Conservation (phyloP, 345 rosid genomes). For the Passiflora organensis region DNA sequence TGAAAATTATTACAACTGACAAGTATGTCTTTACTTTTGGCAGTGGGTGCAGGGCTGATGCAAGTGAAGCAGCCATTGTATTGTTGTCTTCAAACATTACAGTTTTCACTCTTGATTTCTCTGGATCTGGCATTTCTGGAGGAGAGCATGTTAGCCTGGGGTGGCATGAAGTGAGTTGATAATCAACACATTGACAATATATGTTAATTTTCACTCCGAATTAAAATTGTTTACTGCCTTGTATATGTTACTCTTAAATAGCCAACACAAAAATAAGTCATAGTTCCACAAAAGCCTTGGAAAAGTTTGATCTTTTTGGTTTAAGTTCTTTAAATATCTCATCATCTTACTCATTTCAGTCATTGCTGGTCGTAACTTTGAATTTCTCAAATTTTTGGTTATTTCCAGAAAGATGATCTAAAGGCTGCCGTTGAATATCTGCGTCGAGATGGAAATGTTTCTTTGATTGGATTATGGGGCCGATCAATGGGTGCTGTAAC, state of each 20-base stretch:
- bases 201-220: too few species aligned
- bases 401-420: constrained; percentile 80
- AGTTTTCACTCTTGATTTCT: constrained; percentile 87
- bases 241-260: not conserved
- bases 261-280: too few species aligned
- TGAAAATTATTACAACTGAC: not conserved
- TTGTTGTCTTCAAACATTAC: constrained; percentile 83
- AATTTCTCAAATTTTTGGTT: constrained; percentile 13
- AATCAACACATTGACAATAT: too few species aligned
- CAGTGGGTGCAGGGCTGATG: constrained; percentile 97
- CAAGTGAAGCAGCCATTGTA: constrained; percentile 86
- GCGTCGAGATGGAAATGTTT: constrained; percentile 80
- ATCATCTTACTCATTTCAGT: constrained; percentile 3
- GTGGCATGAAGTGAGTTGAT: constrained; percentile 67
- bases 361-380: constrained; percentile 5
- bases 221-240: not conserved
- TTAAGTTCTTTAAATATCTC: not conserved
- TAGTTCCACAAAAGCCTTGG: too few species aligned
- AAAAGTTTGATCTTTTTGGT: not conserved
- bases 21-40: constrained; percentile 17
- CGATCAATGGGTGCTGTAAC: constrained; percentile 97
- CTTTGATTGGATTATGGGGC: constrained; percentile 94
- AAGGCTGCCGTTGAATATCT: constrained; percentile 75
- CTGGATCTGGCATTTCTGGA: constrained; percentile 87
- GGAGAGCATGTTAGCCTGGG: constrained; percentile 89